Percentiles rank a stretch among this genome's conserved stretches.
These are phyloP conservation scores for Pythium phragmiticola DNA, from an alignment of 352 stramenopile genomes.

Conservation along the genomic window DNA sequence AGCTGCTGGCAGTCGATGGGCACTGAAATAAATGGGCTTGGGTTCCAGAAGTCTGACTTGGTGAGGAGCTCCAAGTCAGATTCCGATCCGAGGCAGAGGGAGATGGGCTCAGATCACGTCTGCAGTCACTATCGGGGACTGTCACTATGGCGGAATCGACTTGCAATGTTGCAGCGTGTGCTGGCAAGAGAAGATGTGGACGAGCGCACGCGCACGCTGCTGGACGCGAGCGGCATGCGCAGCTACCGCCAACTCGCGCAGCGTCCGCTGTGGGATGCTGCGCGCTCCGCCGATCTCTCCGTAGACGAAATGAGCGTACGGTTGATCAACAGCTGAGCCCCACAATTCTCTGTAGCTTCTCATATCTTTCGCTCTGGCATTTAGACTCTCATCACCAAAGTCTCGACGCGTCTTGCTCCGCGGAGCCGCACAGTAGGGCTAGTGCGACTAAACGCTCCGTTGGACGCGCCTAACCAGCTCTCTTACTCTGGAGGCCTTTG, in stretches of 20 bases:
- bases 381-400: conserved; percentile 37
- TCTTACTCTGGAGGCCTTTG: conserved; percentile 46
- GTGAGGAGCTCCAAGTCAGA: too few relatives aligned
- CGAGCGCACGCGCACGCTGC: conserved; percentile 39
- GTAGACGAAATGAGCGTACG: conserved; percentile 54
- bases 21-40: too few relatives aligned
- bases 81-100: too few relatives aligned
- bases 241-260: conserved; percentile 56
- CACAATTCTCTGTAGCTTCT: not conserved
- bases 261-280: conserved; percentile 57
- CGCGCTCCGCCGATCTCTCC: conserved; percentile 62
- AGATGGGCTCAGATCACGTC: not conserved
- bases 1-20: too few relatives aligned
- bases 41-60: too few relatives aligned
- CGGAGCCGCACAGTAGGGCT: conserved; percentile 35
- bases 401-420: conserved; percentile 58
- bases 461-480: not conserved
- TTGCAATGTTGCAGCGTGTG: conserved; percentile 59
- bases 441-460: not conserved
- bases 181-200: conserved; percentile 53
- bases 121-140: not conserved
- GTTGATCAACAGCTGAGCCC: not conserved
- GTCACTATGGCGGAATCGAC: not conserved
- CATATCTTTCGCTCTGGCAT: not conserved
- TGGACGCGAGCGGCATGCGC: conserved; percentile 51